These are phyloP conservation scores for Botryotinia convoluta DNA, from an alignment of 2,329 filamentous ascomycete genomes.

Conservation along the genomic window DNA sequence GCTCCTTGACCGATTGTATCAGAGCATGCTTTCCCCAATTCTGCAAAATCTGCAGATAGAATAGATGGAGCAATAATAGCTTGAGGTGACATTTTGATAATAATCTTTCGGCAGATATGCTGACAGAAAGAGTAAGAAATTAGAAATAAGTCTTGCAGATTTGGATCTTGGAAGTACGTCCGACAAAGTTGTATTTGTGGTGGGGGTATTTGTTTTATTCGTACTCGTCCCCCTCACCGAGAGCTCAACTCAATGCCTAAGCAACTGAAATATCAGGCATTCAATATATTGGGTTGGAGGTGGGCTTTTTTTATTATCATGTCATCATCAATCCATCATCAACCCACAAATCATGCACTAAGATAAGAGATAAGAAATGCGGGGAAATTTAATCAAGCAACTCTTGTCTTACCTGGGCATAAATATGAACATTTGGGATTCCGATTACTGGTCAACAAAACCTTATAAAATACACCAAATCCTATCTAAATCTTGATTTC, in stretches of 20 bases:
- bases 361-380: slow-evolving; percentile 19
- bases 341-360: background rate
- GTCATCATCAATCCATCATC: background rate
- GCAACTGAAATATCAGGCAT: background rate
- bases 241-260: background rate
- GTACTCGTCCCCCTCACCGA: background rate
- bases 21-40: slow-evolving; percentile 81
- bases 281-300: too few species aligned
- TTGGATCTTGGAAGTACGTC: background rate
- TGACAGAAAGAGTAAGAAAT: slow-evolving; percentile 7
- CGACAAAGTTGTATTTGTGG: background rate
- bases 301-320: background rate
- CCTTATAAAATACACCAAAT: background rate
- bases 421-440: background rate
- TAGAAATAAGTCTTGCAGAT: background rate
- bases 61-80: slow-evolving; percentile 99
- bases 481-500: background rate
- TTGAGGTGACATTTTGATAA: slow-evolving; percentile 68
- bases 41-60: slow-evolving; percentile 91
- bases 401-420: background rate
- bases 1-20: slow-evolving; percentile 82
- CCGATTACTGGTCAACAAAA: background rate
- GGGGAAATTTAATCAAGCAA: slow-evolving; percentile 8
- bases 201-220: background rate
- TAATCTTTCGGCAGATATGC: background rate